A percentile compares a stretch with the other conserved stretches of the same genome.
phyloP scores from a whole-genome alignment of 176 grass and related monocot species.

The Zoysia pacifica region DNA sequence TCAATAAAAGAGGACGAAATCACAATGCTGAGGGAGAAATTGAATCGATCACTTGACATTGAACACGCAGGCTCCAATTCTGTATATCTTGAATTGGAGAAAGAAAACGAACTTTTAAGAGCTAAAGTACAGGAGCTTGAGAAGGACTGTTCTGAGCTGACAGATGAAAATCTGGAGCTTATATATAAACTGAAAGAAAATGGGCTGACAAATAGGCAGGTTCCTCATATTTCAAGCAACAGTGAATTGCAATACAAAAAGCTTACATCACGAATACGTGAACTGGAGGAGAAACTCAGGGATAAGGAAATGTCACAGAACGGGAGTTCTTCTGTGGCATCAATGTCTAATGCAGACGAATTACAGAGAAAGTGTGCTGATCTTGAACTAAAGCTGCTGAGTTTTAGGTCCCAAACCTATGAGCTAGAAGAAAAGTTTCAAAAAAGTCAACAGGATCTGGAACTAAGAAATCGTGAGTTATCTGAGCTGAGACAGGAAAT shows the following conservation, averaged over 20 bases:
- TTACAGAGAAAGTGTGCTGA: constrained; percentile 75
- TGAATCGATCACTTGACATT: constrained; percentile 47
- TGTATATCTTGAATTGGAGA: constrained; percentile 59
- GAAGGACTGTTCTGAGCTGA: constrained; percentile 84
- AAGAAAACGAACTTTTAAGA: constrained; percentile 71
- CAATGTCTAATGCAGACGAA: constrained; percentile 49
- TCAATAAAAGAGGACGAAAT: constrained; percentile 80
- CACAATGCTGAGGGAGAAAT: constrained; percentile 59
- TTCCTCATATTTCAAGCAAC: constrained; percentile 38
- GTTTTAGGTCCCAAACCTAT: constrained; percentile 61
- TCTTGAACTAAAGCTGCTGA: constrained; percentile 76
- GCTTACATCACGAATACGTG: constrained; percentile 51
- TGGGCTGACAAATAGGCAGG: constrained; percentile 37
- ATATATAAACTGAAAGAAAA: constrained; percentile 72
- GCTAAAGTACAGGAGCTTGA: constrained; percentile 88
- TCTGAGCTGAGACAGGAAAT: constrained; percentile 55
- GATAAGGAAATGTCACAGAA: constrained; percentile 45
- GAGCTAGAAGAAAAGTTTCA: constrained; percentile 65
- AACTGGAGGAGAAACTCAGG: constrained; percentile 54
- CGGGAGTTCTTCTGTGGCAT: constrained; percentile 27
- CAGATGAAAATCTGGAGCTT: constrained; percentile 93
- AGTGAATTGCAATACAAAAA: constrained; percentile 42
- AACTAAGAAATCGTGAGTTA: constrained; percentile 64
- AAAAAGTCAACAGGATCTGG: constrained; percentile 62
- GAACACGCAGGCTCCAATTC: constrained; percentile 41